These are phyloP conservation scores for Cydonia oblonga DNA, from an alignment of 331 rosid species.

Conservation along the genomic window DNA sequence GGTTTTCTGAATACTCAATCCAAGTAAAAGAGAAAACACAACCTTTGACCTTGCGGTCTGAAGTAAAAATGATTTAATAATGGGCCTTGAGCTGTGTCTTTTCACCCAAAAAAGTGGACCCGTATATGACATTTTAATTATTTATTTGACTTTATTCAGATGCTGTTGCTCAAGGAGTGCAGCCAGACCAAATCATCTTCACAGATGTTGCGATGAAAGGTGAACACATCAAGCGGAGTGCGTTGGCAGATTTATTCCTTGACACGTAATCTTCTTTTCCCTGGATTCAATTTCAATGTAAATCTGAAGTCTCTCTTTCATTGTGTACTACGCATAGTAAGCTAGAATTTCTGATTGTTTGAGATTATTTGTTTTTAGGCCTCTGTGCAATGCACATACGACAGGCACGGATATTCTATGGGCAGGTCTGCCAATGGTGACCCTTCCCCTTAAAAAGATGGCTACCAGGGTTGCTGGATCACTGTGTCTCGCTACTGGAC, in stretches of 20 bases:
- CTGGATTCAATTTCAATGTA: neutral
- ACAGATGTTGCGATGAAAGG: conserved; percentile 96
- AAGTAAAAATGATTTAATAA: neutral
- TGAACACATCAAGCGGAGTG: conserved; percentile 92
- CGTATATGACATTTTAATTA: neutral
- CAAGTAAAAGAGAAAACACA: too few relatives aligned
- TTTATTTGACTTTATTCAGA: conserved; percentile 28
- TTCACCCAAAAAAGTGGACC: neutral
- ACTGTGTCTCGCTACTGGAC: conserved; percentile 81
- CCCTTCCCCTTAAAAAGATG: conserved; percentile 95
- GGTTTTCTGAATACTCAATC: neutral
- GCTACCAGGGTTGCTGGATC: conserved; percentile 99
- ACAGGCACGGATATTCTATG: conserved; percentile 95
- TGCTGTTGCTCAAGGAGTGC: conserved; percentile 88
- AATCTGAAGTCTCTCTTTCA: neutral
- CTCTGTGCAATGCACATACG: conserved; percentile 97
- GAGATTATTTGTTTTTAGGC: conserved; percentile 33
- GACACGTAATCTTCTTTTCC: conserved; percentile 39
- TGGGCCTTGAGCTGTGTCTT: neutral
- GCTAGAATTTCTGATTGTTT: neutral
- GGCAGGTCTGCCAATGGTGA: conserved; percentile 98
- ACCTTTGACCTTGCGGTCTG: neutral
- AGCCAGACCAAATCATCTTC: conserved; percentile 82
- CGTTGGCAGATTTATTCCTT: conserved; percentile 88
- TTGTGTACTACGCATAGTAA: neutral